These are phyloP conservation scores for Falciphora oryzae DNA, from an alignment of 2,329 filamentous ascomycete genomes.

Conservation along the genomic window DNA sequence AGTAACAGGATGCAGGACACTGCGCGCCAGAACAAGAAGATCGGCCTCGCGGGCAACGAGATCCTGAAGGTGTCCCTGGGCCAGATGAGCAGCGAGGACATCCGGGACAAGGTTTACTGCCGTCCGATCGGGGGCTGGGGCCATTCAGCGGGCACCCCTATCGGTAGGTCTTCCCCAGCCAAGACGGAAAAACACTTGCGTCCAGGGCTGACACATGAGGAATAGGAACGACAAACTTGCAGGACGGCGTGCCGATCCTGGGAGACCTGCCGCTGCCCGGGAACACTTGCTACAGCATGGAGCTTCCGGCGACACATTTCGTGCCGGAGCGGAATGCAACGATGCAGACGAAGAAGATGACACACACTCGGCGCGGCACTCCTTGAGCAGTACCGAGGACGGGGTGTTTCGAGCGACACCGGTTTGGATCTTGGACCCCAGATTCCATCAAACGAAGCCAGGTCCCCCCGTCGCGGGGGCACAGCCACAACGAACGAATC, in stretches of 20 bases:
- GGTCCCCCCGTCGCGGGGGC: too few species aligned
- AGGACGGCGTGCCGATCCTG: constrained; percentile 37
- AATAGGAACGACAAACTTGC: constrained; percentile 47
- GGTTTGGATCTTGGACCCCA: too few species aligned
- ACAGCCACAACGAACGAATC: too few species aligned
- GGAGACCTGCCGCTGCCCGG: constrained; percentile 40
- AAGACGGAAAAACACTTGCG: too few species aligned
- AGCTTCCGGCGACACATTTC: constrained; percentile 41
- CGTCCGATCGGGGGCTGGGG: constrained; percentile 47
- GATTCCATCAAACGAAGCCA: too few species aligned
- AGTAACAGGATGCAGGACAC: constrained; percentile 44
- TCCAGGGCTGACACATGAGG: too few species aligned
- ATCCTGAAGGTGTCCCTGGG: constrained; percentile 33
- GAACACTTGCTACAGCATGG: constrained; percentile 44
- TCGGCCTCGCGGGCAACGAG: constrained; percentile 38
- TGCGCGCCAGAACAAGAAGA: constrained; percentile 35
- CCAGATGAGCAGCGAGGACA: constrained; percentile 36
- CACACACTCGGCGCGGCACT: too few species aligned
- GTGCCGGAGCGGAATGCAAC: constrained; percentile 39
- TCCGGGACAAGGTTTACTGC: constrained; percentile 41
- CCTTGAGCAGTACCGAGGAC: too few species aligned
- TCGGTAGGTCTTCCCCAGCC: too few species aligned
- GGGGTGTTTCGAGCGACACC: too few species aligned
- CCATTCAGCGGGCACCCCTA: constrained; percentile 40
- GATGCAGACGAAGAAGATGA: too few species aligned